A percentile compares a stretch with the other conserved stretches of the same genome.
phyloP scores from a whole-genome alignment of 2,329 filamentous ascomycete species.

The Bertia moriformis region DNA sequence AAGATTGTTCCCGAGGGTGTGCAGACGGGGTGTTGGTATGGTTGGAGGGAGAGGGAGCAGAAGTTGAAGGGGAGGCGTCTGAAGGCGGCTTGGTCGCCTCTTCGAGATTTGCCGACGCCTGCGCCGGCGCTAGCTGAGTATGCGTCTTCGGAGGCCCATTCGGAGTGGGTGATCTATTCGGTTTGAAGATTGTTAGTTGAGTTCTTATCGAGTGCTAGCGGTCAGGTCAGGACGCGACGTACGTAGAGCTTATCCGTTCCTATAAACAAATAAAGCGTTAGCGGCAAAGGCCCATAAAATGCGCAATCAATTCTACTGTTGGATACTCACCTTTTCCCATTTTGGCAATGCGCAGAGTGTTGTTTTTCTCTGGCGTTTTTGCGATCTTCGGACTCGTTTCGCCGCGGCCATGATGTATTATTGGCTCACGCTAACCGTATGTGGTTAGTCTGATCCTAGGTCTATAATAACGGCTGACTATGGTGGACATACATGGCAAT shows the following conservation, averaged over 20 bases:
- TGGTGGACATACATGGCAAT: too few species aligned
- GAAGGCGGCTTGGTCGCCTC: conserved; percentile 50
- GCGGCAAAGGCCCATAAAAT: neutral
- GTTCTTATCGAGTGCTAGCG: neutral
- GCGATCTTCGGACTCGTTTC: too few species aligned
- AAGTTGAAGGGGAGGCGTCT: conserved; percentile 93
- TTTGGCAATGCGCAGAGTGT: neutral
- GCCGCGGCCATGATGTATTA: too few species aligned
- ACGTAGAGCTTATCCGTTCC: conserved; percentile 1
- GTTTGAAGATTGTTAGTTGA: neutral
- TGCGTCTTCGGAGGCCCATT: conserved; percentile 86
- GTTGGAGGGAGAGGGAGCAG: conserved; percentile 88
- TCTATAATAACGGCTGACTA: too few species aligned
- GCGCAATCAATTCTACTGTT: neutral
- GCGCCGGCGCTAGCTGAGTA: conserved; percentile 70
- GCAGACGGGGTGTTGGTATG: conserved; percentile 89
- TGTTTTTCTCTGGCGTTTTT: neutral
- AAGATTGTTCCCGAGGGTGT: conserved; percentile 78
- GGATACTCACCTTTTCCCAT: conserved; percentile 1
- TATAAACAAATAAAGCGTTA: neutral
- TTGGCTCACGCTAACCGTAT: too few species aligned
- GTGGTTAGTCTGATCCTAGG: too few species aligned
- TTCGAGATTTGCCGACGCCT: conserved; percentile 40
- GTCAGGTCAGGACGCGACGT: neutral
- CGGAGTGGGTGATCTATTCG: conserved; percentile 74